Evolutionary conservation across 1,284 basidiomycete genomes (phyloP).

Genomic region (Pseudozyma thailandica): DNA sequence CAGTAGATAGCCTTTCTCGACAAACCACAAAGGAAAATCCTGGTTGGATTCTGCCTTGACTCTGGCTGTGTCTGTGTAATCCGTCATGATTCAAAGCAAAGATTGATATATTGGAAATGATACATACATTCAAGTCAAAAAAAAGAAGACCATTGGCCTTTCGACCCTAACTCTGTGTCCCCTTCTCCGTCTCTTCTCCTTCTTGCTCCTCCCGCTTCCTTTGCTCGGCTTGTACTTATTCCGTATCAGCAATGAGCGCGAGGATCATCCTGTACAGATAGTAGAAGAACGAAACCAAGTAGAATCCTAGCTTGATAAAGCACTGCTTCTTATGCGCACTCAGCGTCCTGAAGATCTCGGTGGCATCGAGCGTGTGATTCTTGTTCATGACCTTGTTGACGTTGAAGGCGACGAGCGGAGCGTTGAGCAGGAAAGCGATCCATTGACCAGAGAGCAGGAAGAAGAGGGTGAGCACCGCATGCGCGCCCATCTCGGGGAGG

Average conservation of each 20-base stretch:
- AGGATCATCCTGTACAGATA: conserved; percentile 65
- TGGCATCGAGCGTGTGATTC: conserved; percentile 98
- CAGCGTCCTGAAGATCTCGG: conserved; percentile 97
- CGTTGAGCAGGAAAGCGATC: conserved; percentile 90
- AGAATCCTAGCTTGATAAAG: conserved; percentile 72
- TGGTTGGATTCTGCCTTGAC: neutral
- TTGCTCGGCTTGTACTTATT: conserved; percentile 13
- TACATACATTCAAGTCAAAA: too few relatives aligned
- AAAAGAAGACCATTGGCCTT: too few relatives aligned
- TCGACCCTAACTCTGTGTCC: too few relatives aligned
- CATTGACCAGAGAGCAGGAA: conserved; percentile 81
- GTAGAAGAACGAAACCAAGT: conserved; percentile 67
- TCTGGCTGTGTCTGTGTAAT: too few relatives aligned
- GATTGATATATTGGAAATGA: too few relatives aligned
- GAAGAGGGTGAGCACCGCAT: conserved; percentile 82
- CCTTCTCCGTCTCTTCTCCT: too few relatives aligned
- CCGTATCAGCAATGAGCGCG: conserved; percentile 53
- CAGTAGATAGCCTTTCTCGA: neutral
- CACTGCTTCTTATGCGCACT: conserved; percentile 90
- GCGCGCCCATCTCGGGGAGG: conserved; percentile 92
- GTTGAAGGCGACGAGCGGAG: conserved; percentile 89
- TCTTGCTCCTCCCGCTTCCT: too few relatives aligned
- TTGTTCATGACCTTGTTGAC: conserved; percentile 96
- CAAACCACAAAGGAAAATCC: too few relatives aligned
- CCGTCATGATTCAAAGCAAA: too few relatives aligned